Evolutionary conservation across 192 early-diverging fungal genomes (phyloP).

Genomic region (Coemansia sp.): DNA sequence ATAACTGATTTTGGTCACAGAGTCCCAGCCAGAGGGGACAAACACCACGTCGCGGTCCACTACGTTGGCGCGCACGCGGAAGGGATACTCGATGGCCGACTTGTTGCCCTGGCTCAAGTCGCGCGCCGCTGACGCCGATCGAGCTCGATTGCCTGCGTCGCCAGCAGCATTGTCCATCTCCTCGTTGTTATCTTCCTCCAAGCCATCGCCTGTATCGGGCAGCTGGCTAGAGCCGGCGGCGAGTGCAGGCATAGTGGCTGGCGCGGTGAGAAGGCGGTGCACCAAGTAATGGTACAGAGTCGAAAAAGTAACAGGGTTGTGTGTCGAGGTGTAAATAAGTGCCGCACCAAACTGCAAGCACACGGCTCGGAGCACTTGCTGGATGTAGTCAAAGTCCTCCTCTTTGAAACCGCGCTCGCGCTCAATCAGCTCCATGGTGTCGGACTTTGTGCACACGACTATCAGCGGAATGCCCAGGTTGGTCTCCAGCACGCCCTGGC

Average conservation of each 20-base stretch:
- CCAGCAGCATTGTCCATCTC: not conserved
- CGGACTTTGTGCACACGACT: constrained; percentile 87
- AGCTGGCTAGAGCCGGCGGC: constrained; percentile 1
- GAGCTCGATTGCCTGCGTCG: not conserved
- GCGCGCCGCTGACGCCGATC: constrained; percentile 4
- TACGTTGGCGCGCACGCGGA: constrained; percentile 73
- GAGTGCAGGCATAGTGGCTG: constrained; percentile 19
- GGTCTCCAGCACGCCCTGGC: constrained; percentile 75
- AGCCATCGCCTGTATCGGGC: constrained; percentile 13
- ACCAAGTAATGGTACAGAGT: constrained; percentile 82
- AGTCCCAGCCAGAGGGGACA: constrained; percentile 95
- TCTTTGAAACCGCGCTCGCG: constrained; percentile 84
- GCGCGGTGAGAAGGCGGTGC: constrained; percentile 63
- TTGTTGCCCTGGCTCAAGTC: not conserved
- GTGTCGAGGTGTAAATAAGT: constrained; percentile 87
- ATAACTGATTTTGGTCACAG: constrained; percentile 83
- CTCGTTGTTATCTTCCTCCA: not conserved
- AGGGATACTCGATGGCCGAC: constrained; percentile 52
- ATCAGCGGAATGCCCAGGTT: constrained; percentile 90
- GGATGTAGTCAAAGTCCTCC: constrained; percentile 95
- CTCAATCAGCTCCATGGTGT: constrained; percentile 74
- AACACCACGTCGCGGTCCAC: constrained; percentile 88
- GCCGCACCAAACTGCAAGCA: constrained; percentile 91
- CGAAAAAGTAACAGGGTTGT: constrained; percentile 74
- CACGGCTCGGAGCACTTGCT: constrained; percentile 86